Conservation (phyloP, 2,329 filamentous ascomycete species). For the Xylariomycetidae sp. region DNA sequence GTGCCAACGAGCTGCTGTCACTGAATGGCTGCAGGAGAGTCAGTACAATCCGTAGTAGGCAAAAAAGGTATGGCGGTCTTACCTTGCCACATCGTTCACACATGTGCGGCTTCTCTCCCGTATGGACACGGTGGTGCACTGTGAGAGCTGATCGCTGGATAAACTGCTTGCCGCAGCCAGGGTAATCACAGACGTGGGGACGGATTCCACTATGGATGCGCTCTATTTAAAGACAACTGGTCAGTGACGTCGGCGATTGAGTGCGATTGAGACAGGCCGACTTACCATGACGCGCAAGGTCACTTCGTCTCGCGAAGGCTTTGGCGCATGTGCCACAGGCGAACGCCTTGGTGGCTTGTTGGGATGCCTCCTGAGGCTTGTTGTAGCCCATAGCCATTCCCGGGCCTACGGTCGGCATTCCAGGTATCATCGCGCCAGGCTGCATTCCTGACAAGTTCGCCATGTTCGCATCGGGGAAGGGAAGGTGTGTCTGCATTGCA, state of each 20-base stretch:
- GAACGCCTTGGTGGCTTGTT: slow-evolving; percentile 59
- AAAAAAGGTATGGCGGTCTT: slow-evolving; percentile 24
- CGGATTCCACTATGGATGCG: slow-evolving; percentile 89
- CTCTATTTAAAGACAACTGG: slow-evolving; percentile 48
- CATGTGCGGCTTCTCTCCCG: slow-evolving; percentile 96
- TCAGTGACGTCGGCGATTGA: neutral
- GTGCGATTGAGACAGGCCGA: slow-evolving; percentile 8
- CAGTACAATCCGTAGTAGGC: slow-evolving; percentile 7
- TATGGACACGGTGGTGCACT: slow-evolving; percentile 91
- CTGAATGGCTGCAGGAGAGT: slow-evolving; percentile 69
- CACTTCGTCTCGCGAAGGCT: slow-evolving; percentile 86
- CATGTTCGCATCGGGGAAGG: slow-evolving; percentile 32
- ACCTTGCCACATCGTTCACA: slow-evolving; percentile 97
- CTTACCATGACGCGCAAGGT: slow-evolving; percentile 90
- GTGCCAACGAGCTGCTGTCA: slow-evolving; percentile 87
- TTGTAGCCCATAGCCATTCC: slow-evolving; percentile 31
- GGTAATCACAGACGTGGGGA: slow-evolving; percentile 87
- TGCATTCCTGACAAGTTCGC: slow-evolving; percentile 3
- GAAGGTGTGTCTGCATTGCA: slow-evolving; percentile 44
- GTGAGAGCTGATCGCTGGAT: slow-evolving; percentile 95
- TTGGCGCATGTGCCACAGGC: slow-evolving; percentile 87
- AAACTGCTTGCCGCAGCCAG: slow-evolving; percentile 88
- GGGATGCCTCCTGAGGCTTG: slow-evolving; percentile 32
- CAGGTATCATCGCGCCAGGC: slow-evolving; percentile 36
- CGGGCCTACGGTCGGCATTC: slow-evolving; percentile 30